Evolutionary conservation across 2,329 filamentous ascomycete species (phyloP), one percentile per base, ranked within the genome.

Genomic region (Lojkania enalia): DNA sequence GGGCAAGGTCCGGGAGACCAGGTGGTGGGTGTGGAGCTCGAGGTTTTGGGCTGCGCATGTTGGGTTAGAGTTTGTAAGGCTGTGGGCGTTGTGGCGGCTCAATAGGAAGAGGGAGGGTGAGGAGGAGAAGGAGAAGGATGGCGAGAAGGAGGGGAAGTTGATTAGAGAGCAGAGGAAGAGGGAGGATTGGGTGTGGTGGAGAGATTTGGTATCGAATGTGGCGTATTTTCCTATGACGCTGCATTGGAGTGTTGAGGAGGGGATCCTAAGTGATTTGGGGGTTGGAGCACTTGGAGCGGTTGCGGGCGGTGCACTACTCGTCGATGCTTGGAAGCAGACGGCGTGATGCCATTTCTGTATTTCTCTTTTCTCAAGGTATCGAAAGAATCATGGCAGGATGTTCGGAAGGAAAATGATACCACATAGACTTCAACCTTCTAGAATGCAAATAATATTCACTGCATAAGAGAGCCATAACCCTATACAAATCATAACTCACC

Each of bases 21-120:
- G 73, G 54, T 84, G 85, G 64, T 85, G 81, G 70, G 67, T 84
- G 14, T 88, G 86, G 83, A 90, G 87, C 70, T 84, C 82, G 45
- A 79, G 90, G 33, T 88, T 87, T 51, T 97, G 92, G 90, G 82
- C 85, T 42, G 78, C 80, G 18, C 90, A 90, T 72, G 84, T 95
- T 5, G 81, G 80, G 15, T 74, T 91, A 48, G 90, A 96, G 74
- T 79, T 94, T 49, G 76, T 83, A 38, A 77, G 86, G 51, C 72
- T 96, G 46, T 58, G 60, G 18, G 53, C 71, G 5, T 54, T 66
- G 49, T 72, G 74, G 63, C 59, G 72, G 51, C 60, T 15, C 6
- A 20, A 32, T 15, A n/a, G 32, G 14, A 6, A 21, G 27, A 15
- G 20, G 4, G 41, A 44, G 39, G 54, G 64, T 42, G 57, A 60